These are phyloP conservation scores for Trypanosomatidae sp. DNA, from an alignment of 208 protist genomes.

Conservation along the genomic window DNA sequence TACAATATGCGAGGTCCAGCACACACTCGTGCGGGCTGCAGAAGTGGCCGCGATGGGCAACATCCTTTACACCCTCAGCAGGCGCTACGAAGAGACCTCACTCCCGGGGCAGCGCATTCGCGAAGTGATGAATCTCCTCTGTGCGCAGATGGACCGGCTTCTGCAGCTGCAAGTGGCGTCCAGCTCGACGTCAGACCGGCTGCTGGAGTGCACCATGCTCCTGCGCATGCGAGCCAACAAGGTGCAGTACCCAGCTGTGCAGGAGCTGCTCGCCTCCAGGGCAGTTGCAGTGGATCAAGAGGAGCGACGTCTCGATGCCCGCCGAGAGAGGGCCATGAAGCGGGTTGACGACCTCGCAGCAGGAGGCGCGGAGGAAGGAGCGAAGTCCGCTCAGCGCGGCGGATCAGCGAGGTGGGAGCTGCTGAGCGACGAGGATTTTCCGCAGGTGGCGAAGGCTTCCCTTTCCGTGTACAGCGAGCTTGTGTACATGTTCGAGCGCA, in stretches of 20 bases:
- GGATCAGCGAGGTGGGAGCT: constrained; percentile 20
- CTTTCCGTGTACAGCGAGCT: constrained; percentile 62
- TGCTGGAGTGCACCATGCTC: constrained; percentile 73
- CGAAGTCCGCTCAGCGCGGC: not conserved
- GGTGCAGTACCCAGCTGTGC: constrained; percentile 32
- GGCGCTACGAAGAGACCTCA: constrained; percentile 40
- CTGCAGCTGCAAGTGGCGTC: constrained; percentile 39
- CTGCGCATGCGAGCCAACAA: constrained; percentile 55
- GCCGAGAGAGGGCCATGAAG: not conserved
- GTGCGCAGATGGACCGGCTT: constrained; percentile 47
- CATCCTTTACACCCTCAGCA: constrained; percentile 54
- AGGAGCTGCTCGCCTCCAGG: constrained; percentile 40
- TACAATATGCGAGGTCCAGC: constrained; percentile 36
- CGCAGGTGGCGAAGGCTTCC: constrained; percentile 26
- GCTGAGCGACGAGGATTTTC: constrained; percentile 19
- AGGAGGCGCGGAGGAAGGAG: not conserved
- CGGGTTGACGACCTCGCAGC: not conserved
- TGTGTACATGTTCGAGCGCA: constrained; percentile 61
- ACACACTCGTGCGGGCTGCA: constrained; percentile 33
- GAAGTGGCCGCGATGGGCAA: constrained; percentile 43
- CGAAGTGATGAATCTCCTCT: constrained; percentile 41
- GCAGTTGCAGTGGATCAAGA: constrained; percentile 1
- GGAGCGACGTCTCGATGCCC: not conserved
- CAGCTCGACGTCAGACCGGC: constrained; percentile 20
- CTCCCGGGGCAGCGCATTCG: constrained; percentile 34